These are phyloP conservation scores for Calendula officinalis DNA, from an alignment of 129 eudicot genomes.

Conservation along the genomic window DNA sequence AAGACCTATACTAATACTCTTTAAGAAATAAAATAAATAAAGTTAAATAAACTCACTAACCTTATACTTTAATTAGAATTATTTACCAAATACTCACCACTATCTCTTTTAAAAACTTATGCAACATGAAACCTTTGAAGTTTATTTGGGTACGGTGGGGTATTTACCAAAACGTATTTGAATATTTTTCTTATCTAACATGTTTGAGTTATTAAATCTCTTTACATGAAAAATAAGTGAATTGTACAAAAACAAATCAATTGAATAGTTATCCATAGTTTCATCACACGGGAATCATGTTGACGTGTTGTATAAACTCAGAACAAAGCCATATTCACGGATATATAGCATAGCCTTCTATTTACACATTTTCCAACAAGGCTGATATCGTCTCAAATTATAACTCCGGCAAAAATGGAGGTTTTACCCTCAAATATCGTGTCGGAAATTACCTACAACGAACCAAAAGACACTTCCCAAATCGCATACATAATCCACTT, in stretches of 20 bases:
- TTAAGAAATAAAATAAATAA: too few relatives aligned
- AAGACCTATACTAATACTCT: too few relatives aligned
- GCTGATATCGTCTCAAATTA: neutral
- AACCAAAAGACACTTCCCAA: constrained; percentile 30
- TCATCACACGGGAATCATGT: neutral
- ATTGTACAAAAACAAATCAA: neutral
- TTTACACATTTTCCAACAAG: neutral
- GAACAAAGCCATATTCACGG: neutral
- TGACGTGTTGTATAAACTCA: neutral
- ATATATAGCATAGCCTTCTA: neutral
- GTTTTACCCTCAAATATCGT: neutral
- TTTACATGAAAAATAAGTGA: neutral
- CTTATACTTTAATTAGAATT: too few relatives aligned
- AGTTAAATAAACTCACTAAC: too few relatives aligned
- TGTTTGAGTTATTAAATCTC: neutral
- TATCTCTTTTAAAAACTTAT: too few relatives aligned
- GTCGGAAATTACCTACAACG: neutral
- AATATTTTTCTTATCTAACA: neutral
- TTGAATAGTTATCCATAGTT: neutral
- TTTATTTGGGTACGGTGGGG: too few relatives aligned
- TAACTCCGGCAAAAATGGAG: constrained; percentile 1
- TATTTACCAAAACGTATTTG: neutral
- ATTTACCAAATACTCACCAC: too few relatives aligned
- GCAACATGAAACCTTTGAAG: too few relatives aligned
- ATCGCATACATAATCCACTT: constrained; percentile 43